Base-by-base conservation (phyloP, 169 alveolate genomes). In the Cardiosporidium cionae region DNA sequence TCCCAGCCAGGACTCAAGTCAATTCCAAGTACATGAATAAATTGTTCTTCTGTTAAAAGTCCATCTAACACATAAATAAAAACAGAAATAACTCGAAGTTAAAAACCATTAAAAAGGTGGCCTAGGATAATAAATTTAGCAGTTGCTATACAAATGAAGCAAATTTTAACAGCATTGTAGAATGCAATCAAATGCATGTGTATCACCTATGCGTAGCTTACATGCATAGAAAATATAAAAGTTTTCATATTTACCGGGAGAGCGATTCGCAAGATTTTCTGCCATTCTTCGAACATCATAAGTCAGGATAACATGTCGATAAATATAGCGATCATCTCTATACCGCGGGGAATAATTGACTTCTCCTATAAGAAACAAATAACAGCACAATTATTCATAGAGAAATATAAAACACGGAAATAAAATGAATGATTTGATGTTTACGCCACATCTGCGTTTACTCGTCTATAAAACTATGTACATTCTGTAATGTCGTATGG, bases 1-100 rank as follows among this genome's bases (percentile, higher is more conserved):
- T 87, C 87, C 94, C 94, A 89, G 31, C 94, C 94, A 34, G 88
- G 90, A 0, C 91, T 86, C 29, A 89, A 71, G 29, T 83, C 92
- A 27, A 89, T 89, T 25, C 87, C 88, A 29, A 89, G 77, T 22
- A 85, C 88, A 54, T 87, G 89, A 0, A 89, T 82, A 54, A 89
- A 87, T 67, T 86, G 89, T 23, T 87, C 84, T 65, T 89, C 94
- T 28, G 92, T 85, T 27, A 89, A 75, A 31, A 87, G 81, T 44
- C 84, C 81, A 23, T 84, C 81, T 74, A 75, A 3, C 27, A 37
- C 2, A 28, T 44, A 44, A n/a, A n/a, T n/a, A n/a, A n/a, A n/a
- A n/a, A n/a, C n/a, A n/a, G n/a, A n/a, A 22, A 25, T 25, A 52
- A 25, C 63, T 52, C 0, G 2, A 0, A 52, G n/a, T 22, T 52